Percentiles rank a stretch among this genome's conserved stretches.
Evolutionary conservation across 768 basidiomycete genomes (phyloP).

Genomic region (Mycena pura): DNA sequence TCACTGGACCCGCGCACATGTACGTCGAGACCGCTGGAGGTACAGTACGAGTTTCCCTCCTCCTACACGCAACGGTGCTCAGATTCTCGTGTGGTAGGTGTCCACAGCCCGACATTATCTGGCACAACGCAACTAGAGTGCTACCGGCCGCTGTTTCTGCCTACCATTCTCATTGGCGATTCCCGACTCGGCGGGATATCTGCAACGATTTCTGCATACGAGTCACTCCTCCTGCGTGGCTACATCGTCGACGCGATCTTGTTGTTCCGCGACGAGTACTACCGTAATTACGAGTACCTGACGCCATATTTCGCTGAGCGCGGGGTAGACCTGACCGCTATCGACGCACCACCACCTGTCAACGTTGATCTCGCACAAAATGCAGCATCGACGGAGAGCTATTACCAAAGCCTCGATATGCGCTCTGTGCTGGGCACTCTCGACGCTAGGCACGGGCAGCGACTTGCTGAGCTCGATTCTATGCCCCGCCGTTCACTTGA

Average conservation of each 20-base stretch:
- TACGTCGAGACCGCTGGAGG: conserved; percentile 97
- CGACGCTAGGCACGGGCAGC: conserved; percentile 63
- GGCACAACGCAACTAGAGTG: conserved; percentile 85
- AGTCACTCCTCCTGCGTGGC: conserved; percentile 88
- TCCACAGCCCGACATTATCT: conserved; percentile 88
- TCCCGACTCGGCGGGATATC: conserved; percentile 94
- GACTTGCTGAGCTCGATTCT: conserved; percentile 75
- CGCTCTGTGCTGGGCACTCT: conserved; percentile 61
- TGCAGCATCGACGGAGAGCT: conserved; percentile 61
- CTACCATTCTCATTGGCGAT: conserved; percentile 87
- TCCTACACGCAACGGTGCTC: not conserved
- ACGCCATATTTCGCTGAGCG: conserved; percentile 78
- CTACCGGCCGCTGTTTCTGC: conserved; percentile 87
- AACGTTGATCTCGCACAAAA: conserved; percentile 54
- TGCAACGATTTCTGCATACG: conserved; percentile 88
- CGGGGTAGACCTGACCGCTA: conserved; percentile 58
- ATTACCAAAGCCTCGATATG: conserved; percentile 66
- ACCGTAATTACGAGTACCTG: conserved; percentile 87
- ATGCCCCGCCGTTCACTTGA: conserved; percentile 83
- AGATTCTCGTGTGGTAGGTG: conserved; percentile 61
- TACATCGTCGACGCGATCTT: conserved; percentile 87
- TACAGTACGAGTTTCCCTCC: conserved; percentile 37
- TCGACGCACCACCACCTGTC: conserved; percentile 65
- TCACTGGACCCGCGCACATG: conserved; percentile 55
- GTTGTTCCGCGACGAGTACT: conserved; percentile 86